Evolutionary conservation across 129 eudicot species (phyloP), one percentile per base, ranked within the genome.

Genomic region (Smallanthus sonchifolius): DNA sequence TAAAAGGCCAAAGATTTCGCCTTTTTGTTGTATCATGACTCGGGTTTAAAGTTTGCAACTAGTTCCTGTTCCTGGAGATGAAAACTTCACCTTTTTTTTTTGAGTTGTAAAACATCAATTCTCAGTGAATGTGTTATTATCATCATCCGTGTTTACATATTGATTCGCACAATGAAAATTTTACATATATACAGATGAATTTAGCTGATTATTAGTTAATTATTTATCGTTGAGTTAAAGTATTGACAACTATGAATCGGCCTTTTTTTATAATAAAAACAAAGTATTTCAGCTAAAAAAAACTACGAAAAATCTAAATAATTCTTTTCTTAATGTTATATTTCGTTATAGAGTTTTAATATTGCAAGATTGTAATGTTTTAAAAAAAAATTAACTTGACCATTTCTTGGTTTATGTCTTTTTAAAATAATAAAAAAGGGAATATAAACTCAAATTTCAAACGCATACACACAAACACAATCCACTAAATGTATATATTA

Each of bases 81-180:
- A 60, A 60, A 47, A 57, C 72, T 63, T 63, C 1, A 32, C 43
- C 54, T 40, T 47, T 38, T 64, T 62, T 32, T 37, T 62, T 62
- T 14, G 77, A 78, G 82, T 62, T 63, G 77, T 71, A 72, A 63
- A 52, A 79, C 78, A 32, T 72, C 39, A 52, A 60, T 78, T 48
- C 63, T 15, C 65, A 61, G 35, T 65, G 73, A 79, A 65, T 78
- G 69, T 79, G 59, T 72, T 56, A 70, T 79, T 63, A 51, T 40
- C 30, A n/a, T 72, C 45, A 51, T 5, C 34, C 35, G 2, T 35
- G 13, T 76, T 55, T 13, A 34, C 13, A 15, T 56, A 20, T n/a
- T 15, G n/a, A 11, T 11, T 47, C 17, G 7, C 42, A 38, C 8
- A 38, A 38, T 6, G 6, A 38, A 38, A 38, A 4, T 38, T 38